phyloP scores from a whole-genome alignment of 2,329 filamentous ascomycete genomes.

The Colletotrichum sp. region DNA sequence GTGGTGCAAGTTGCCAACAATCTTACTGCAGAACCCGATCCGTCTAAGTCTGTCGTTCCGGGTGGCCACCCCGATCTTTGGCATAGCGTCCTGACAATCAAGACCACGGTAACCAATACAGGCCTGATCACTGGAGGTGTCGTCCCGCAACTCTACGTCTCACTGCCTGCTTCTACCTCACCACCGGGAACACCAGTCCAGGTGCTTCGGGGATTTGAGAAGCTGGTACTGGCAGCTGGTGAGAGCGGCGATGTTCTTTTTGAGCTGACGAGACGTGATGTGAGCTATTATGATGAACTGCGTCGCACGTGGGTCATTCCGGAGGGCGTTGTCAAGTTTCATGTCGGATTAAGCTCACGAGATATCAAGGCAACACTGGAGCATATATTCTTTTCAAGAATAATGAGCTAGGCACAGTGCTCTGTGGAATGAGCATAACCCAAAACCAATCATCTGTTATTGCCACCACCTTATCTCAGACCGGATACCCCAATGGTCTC shows the following conservation, averaged over 20 bases:
- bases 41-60: slow-evolving; percentile 42
- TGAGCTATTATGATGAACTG: slow-evolving; percentile 69
- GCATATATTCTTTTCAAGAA: not conserved
- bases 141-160: slow-evolving; percentile 66
- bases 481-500: not conserved
- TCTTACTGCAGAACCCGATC: slow-evolving; percentile 39
- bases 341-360: slow-evolving; percentile 35
- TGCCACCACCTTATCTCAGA: not conserved
- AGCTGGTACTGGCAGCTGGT: slow-evolving; percentile 56
- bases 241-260: slow-evolving; percentile 55
- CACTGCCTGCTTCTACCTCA: slow-evolving; percentile 34
- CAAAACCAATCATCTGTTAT: not conserved
- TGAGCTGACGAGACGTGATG: slow-evolving; percentile 62
- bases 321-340: slow-evolving; percentile 44
- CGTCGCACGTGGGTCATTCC: slow-evolving; percentile 65
- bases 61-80: slow-evolving; percentile 41
- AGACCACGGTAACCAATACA: slow-evolving; percentile 68
- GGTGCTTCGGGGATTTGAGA: slow-evolving; percentile 71
- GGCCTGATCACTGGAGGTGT: slow-evolving; percentile 67
- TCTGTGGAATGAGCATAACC: no score
- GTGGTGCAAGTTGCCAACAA: slow-evolving; percentile 38
- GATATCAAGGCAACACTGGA: not conserved
- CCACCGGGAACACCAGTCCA: slow-evolving; percentile 47
- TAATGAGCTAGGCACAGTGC: not conserved
- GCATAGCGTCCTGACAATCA: slow-evolving; percentile 56